Base-by-base conservation (phyloP, 352 stramenopile species). In the Pythium graminicola region DNA sequence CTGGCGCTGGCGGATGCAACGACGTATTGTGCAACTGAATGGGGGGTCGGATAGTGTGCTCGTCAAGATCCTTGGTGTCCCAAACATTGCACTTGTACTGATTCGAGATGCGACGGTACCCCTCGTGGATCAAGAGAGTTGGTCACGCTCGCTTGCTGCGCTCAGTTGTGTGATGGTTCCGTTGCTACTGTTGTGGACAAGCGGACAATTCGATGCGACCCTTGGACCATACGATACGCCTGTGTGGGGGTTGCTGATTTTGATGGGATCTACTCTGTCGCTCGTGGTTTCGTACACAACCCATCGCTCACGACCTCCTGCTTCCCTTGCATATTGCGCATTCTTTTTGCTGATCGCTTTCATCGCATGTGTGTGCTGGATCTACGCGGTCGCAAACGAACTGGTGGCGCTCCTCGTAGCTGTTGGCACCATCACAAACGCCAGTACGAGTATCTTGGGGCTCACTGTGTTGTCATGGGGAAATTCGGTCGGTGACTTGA, bases 351-450 rank as follows among this genome's bases (percentile, higher is more conserved):
- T 66, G 7, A 57, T 95, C 19, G 81, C 73, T 5, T 89, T 95
- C 23, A 58, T 75, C 10, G 82, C 91, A 14, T 96, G 84, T 53
- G 85, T 97, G 13, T 79, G 79, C 40, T 97, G 89, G 91, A 96
- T 97, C 60, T 97, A 95, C 64, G 67, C 81, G 2, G 69, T 97
- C 29, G 87, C 89, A 5, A 85, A 74, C 32, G 88, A 97, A 42
- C 53, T 97, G 1, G 79, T 97, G 50, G 79, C 75, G 11, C 52
- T 95, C 22, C 64, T 97, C 9, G 68, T 89, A 27, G 74, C 82
- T 0, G 65, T 89, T 26, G 83, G 83, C 11, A 69, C 73, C 22
- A 89, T 91, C 49, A 92, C 81, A 14, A 76, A 82, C 27, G 70
- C 73, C 8, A 85, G 77, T 52, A 88, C 85, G 50, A 91, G 76